Percentiles rank a stretch among this genome's conserved stretches.
Evolutionary conservation across 371 early-diverging fungal genomes (phyloP).

Genomic region (Mortierella sp.): DNA sequence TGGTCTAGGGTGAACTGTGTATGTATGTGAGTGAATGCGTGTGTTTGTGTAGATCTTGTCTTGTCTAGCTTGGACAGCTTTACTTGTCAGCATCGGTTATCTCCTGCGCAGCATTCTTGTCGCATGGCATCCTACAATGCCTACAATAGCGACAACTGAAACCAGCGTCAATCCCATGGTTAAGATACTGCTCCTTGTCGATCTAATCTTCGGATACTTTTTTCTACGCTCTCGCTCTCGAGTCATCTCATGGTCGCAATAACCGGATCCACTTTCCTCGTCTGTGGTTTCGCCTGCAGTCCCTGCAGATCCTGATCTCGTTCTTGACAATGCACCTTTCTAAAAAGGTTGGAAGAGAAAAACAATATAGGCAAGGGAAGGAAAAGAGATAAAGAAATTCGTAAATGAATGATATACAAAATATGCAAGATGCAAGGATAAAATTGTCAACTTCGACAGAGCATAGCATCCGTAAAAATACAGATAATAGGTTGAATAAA

Average conservation of each 20-base stretch:
- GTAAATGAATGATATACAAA: neutral
- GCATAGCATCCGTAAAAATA: neutral
- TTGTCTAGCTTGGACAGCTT: too few relatives aligned
- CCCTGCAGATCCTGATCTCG: slow-evolving; percentile 1
- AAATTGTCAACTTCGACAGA: neutral
- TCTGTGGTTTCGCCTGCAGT: slow-evolving; percentile 37
- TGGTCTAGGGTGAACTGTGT: too few relatives aligned
- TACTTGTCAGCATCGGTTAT: too few relatives aligned
- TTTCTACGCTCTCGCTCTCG: slow-evolving; percentile 27
- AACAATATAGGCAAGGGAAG: neutral
- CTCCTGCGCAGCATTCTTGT: slow-evolving; percentile 35
- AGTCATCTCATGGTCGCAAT: slow-evolving; percentile 46
- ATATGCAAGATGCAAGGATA: neutral
- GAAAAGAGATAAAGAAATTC: neutral
- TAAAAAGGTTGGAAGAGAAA: slow-evolving; percentile 5
- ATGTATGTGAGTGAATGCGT: too few relatives aligned
- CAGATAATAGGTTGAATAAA: neutral
- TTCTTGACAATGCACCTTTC: slow-evolving; percentile 39
- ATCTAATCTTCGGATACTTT: slow-evolving; percentile 53
- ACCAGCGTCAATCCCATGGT: slow-evolving; percentile 51
- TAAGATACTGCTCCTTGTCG: slow-evolving; percentile 45
- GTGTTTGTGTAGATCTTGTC: too few relatives aligned
- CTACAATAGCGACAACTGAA: slow-evolving; percentile 48
- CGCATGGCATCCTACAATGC: slow-evolving; percentile 49
- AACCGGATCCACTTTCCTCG: slow-evolving; percentile 22